Evolutionary conservation across 2,329 filamentous ascomycete genomes (phyloP).

Genomic region (Beauveria sp.): DNA sequence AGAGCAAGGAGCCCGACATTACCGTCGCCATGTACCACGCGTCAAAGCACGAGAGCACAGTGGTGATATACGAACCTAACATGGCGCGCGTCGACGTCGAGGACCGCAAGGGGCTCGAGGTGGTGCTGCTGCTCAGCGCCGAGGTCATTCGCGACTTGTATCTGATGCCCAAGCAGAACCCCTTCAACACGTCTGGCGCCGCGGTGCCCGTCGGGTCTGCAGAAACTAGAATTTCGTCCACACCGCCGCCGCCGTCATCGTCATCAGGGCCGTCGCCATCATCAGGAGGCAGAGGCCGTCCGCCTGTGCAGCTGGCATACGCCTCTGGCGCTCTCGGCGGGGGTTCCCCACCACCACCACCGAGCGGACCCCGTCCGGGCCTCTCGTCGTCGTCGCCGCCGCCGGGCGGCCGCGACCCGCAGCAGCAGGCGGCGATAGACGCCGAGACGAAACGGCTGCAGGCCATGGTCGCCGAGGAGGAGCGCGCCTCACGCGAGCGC

Average conservation of each 20-base stretch:
- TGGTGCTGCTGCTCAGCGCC: constrained; percentile 61
- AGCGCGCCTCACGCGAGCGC: constrained; percentile 46
- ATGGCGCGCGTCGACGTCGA: constrained; percentile 84
- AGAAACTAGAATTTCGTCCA: constrained; percentile 7
- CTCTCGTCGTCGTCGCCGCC: constrained; percentile 31
- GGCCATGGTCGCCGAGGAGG: constrained; percentile 42
- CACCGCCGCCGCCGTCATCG: constrained; percentile 32
- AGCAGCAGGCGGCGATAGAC: constrained; percentile 45
- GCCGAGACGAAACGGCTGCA: constrained; percentile 70
- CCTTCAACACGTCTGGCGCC: constrained; percentile 64
- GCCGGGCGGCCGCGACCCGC: constrained; percentile 14
- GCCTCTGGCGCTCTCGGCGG: constrained; percentile 12
- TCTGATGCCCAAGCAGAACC: constrained; percentile 57
- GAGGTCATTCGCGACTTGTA: constrained; percentile 60
- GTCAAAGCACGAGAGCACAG: constrained; percentile 51
- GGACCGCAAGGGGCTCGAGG: constrained; percentile 86
- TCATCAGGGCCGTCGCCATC: constrained; percentile 11
- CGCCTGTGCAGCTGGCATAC: constrained; percentile 15
- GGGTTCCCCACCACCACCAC: constrained; percentile 38
- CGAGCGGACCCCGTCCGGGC: constrained; percentile 28
- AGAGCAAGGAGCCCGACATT: constrained; percentile 89
- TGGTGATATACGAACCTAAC: constrained; percentile 92
- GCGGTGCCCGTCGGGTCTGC: constrained; percentile 12
- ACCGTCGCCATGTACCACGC: constrained; percentile 81
- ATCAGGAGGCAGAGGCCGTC: constrained; percentile 18